Evolutionary conservation across 495 filamentous ascomycete species (phyloP), one percentile per base, ranked within the genome.

Genomic region (Xylaria nigripes): DNA sequence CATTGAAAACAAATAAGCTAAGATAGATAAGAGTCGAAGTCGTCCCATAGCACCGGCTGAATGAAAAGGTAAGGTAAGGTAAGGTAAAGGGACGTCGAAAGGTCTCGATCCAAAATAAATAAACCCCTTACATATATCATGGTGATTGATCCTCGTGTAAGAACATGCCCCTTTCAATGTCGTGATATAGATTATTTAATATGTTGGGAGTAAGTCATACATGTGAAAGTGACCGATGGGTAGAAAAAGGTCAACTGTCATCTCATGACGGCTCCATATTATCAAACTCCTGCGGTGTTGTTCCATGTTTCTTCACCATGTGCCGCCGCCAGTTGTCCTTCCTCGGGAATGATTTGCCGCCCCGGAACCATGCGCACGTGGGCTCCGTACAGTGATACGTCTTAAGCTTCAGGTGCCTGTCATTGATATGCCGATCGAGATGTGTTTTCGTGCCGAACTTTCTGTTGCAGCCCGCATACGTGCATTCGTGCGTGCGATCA

Each of bases 291-390:
- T 49, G 50, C 4, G 57, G 48, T 12, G 53, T 62, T 6, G 59
- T 53, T 15, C 60, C 59, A 51, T 77, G 75, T 51, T 76, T 77
- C 59, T 77, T 77, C 32, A 68, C 50, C 70, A 77, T 76, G 52
- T 77, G 75, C 41, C 75, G 59, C 53, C 69, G 70, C 73, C 75
- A 77, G 60, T 77, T 77, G 45, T 77, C 75, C 55, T 77, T 77
- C 44, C 75, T 61, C 19, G 75, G 75, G 56, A 77, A 77, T 0
- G 72, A 72, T 44, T 76, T 76, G 48, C 72, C 69, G 8, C 75
- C 75, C 32, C 63, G 67, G 21, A 70, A 76, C 50, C 71, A 77
- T n/a, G 67, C 63, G 56, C 75, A 77, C 6, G 70, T 69, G 4
- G 63, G 60, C 12, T 69, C 61, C 8, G 65, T 74, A 61, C 75